Conservation (phyloP, 108 stramenopile genomes). For the Parietichytrium sp. region DNA sequence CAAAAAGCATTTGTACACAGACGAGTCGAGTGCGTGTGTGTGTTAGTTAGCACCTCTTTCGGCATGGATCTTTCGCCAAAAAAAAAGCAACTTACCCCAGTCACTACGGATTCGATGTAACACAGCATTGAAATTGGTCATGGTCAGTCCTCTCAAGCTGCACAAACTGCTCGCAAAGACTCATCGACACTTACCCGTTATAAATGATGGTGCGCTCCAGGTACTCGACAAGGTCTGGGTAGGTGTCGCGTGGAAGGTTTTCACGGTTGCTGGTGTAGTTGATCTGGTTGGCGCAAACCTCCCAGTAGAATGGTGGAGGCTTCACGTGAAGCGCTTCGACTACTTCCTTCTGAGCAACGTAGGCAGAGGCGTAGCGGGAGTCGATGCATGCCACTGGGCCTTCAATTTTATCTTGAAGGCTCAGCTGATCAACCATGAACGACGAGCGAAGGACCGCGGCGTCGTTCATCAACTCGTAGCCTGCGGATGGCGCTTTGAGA, state of each 20-base stretch:
- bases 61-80: too few species aligned
- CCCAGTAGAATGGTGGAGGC: slow-evolving; percentile 11
- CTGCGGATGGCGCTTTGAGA: background rate
- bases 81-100: too few species aligned
- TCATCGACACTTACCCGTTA: slow-evolving; percentile 59
- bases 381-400: slow-evolving; percentile 55
- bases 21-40: too few species aligned
- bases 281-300: slow-evolving; percentile 34
- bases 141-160: too few species aligned
- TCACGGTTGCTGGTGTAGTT: slow-evolving; percentile 50
- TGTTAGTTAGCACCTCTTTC: too few species aligned
- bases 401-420: background rate
- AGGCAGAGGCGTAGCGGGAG: slow-evolving; percentile 31
- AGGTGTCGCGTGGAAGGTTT: slow-evolving; percentile 53
- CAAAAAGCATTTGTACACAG: too few species aligned
- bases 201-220: slow-evolving; percentile 49
- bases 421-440: background rate
- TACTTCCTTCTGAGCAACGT: slow-evolving; percentile 46
- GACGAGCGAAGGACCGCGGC: background rate
- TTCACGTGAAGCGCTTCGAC: slow-evolving; percentile 47
- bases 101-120: too few species aligned
- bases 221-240: slow-evolving; percentile 48
- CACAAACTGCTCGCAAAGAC: too few species aligned
- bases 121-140: too few species aligned
- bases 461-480: background rate